Evolutionary conservation across 768 basidiomycete species (phyloP).

Genomic region (Xerocomellus chrysenteron): DNA sequence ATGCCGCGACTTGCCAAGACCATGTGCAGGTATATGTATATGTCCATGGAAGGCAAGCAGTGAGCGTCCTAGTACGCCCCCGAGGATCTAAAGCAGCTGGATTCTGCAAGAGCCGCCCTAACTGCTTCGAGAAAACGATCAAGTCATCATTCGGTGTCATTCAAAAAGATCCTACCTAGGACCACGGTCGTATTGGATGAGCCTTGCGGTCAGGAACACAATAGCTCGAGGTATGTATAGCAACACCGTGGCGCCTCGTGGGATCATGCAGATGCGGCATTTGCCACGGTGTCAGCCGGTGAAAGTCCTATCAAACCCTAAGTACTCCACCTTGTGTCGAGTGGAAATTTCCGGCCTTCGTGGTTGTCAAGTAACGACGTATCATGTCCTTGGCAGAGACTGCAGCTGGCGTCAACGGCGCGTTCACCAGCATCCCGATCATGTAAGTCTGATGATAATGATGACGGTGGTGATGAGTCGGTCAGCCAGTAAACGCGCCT

Average conservation of each 20-base stretch:
- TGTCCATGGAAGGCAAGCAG: neutral
- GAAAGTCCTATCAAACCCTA: too few relatives aligned
- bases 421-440: constrained; percentile 26
- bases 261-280: too few relatives aligned
- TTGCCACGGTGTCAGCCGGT: too few relatives aligned
- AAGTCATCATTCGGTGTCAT: neutral
- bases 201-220: too few relatives aligned
- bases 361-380: neutral
- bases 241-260: too few relatives aligned
- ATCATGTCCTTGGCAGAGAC: constrained; percentile 24
- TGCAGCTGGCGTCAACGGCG: constrained; percentile 16
- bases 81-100: neutral
- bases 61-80: too few relatives aligned
- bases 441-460: constrained; percentile 19
- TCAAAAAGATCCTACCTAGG: neutral
- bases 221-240: neutral
- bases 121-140: neutral
- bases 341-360: neutral
- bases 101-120: neutral
- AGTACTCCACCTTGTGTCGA: too few relatives aligned
- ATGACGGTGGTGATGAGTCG: too few relatives aligned
- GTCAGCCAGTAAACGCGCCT: neutral
- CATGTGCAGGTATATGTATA: neutral
- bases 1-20: neutral
- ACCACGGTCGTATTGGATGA: neutral